These are phyloP conservation scores for Dipodascus geniculatus DNA, from an alignment of 805 yeast species.

Conservation along the genomic window DNA sequence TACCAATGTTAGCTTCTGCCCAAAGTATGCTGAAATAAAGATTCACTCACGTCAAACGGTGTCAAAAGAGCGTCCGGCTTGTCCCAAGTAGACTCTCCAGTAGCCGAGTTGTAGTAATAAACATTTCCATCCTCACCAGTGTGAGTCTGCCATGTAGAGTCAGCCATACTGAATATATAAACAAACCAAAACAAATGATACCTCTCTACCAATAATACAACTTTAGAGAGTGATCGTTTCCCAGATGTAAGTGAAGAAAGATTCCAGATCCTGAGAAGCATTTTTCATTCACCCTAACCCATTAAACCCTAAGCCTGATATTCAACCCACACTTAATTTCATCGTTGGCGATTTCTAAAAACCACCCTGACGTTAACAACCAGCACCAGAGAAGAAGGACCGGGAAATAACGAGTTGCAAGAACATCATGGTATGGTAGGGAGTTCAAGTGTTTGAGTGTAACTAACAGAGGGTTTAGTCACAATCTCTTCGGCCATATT, in stretches of 20 bases:
- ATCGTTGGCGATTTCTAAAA: background rate
- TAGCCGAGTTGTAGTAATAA: slow-evolving; percentile 58
- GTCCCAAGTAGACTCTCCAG: slow-evolving; percentile 72
- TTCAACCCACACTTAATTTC: background rate
- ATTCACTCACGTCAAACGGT: background rate
- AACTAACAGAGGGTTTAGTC: too few relatives aligned
- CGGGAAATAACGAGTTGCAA: too few relatives aligned
- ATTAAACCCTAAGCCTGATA: background rate
- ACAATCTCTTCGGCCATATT: slow-evolving; percentile 91
- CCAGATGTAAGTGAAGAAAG: too few relatives aligned
- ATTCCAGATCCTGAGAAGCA: too few relatives aligned
- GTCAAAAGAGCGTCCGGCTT: slow-evolving; percentile 47
- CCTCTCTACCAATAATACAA: background rate
- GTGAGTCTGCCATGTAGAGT: slow-evolving; percentile 46
- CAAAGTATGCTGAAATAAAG: too few relatives aligned
- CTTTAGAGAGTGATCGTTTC: too few relatives aligned
- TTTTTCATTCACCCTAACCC: background rate
- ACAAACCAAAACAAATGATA: background rate
- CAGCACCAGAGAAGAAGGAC: too few relatives aligned
- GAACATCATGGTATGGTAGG: too few relatives aligned
- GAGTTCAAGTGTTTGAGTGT: too few relatives aligned
- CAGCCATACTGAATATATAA: background rate
- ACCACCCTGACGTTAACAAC: too few relatives aligned
- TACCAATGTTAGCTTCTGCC: background rate
- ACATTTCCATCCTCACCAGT: slow-evolving; percentile 52